These are phyloP conservation scores for Plasmodium vinckei DNA, from an alignment of 169 alveolate genomes.

Conservation along the genomic window DNA sequence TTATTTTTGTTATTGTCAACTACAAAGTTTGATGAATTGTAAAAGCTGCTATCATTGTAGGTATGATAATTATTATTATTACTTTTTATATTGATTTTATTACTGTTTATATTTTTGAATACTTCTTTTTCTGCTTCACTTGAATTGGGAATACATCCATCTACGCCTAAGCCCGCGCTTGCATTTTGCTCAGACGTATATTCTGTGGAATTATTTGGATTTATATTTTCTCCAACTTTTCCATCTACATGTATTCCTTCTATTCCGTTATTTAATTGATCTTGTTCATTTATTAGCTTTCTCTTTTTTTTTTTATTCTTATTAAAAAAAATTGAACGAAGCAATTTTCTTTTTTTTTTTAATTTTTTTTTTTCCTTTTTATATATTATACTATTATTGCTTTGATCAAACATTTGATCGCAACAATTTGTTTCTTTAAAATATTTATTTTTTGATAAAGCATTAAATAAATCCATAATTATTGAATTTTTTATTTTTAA, in stretches of 20 bases:
- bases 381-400: constrained; percentile 18
- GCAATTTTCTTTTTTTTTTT: constrained; percentile 1
- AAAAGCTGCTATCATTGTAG: neutral
- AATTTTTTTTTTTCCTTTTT: constrained; percentile 32
- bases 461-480: constrained; percentile 22
- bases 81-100: neutral
- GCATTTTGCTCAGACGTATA: neutral
- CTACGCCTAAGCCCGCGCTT: neutral
- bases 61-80: no score
- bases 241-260: neutral
- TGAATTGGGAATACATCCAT: neutral
- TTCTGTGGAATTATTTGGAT: neutral
- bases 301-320: constrained; percentile 27
- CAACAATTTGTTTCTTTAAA: constrained; percentile 48
- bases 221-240: neutral
- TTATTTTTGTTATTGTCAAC: constrained; percentile 31
- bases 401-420: constrained; percentile 8
- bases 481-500: constrained; percentile 42
- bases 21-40: constrained; percentile 5
- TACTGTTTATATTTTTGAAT: neutral
- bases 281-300: constrained; percentile 10
- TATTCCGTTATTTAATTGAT: neutral
- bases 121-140: neutral
- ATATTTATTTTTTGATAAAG: constrained; percentile 45
- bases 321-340: neutral